Percentiles rank a stretch among this genome's conserved stretches.
These are phyloP conservation scores for Mycocentrospora acerina DNA, from an alignment of 2,329 filamentous ascomycete genomes.

Conservation along the genomic window DNA sequence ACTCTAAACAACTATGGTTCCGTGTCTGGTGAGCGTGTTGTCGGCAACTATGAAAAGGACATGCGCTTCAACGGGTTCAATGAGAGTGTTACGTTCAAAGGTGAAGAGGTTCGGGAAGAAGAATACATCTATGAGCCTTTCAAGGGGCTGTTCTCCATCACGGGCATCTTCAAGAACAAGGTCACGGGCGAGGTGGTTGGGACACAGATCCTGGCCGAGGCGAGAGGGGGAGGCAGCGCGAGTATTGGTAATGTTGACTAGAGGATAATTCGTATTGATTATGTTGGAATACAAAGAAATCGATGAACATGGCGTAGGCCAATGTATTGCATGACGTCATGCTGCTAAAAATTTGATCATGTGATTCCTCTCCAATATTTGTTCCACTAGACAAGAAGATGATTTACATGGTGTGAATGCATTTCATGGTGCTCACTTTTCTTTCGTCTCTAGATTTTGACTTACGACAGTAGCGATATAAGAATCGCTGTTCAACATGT, in stretches of 20 bases:
- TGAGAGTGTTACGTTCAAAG: conserved; percentile 42
- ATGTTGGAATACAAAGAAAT: no score
- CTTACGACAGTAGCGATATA: no score
- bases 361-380: no score
- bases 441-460: no score
- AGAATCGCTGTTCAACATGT: no score
- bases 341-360: no score
- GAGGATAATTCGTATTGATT: background rate
- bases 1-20: conserved; percentile 57
- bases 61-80: conserved; percentile 60
- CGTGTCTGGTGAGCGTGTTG: conserved; percentile 46
- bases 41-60: conserved; percentile 54
- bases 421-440: no score
- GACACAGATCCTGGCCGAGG: conserved; percentile 56
- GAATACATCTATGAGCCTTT: conserved; percentile 59
- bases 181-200: conserved; percentile 51
- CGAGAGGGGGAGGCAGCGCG: conserved; percentile 55
- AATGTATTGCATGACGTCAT: no score
- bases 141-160: conserved; percentile 47
- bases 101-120: conserved; percentile 51
- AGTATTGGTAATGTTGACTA: conserved; percentile 45
- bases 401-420: no score
- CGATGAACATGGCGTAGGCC: no score
- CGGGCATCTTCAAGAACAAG: conserved; percentile 54
- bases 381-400: no score